Base-by-base conservation (phyloP, 768 basidiomycete species). In the Phanerodontia chrysosporium region DNA sequence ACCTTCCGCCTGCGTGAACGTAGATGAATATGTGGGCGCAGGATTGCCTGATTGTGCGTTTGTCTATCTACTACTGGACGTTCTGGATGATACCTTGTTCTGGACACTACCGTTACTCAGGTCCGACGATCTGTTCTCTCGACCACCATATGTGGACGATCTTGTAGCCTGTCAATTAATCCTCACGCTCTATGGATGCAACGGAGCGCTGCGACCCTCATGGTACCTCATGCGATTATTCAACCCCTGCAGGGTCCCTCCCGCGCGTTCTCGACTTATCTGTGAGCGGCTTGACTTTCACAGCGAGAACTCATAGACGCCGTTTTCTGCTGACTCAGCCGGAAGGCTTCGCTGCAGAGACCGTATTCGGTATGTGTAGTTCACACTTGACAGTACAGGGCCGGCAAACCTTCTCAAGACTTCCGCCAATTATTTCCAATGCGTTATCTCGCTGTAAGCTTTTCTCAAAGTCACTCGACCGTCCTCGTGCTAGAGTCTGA, bases 1-100 rank as follows among this genome's bases (percentile, higher is more conserved):
- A 92, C 89, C 83, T 76, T 85, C 64, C 83, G 81, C 63, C 82
- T 96, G 45, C 77, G 86, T 57, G 95, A 96, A 74, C 78, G 83
- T 63, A 82, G 92, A 57, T 95, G 56, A 72, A 1, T 28, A 4
- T 18, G 24, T 42, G 39, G 18, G 16, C 39, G 6, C 18, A 10
- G 16, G 39, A 42, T 42, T 9, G 8, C 8, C 18, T 42, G 6
- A 42, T 18, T 42, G 39, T 42, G 4, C 10, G 39, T 42, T 7
- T 42, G 16, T 42, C 10, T 42, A 7, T 42, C 18, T 42, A 18
- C 32, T 42, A 4, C 18, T 8, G 8, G 18, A 4, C 39, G 8
- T 42, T 18, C 32, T 7, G 7, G 13, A 35, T 35, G 32, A 35
- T 35, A 35, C 13, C 13, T 35, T 13, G 32, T 13, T 7, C 32